phyloP scores from a whole-genome alignment of 441 rosid genomes.

The Macaranga tanarius region DNA sequence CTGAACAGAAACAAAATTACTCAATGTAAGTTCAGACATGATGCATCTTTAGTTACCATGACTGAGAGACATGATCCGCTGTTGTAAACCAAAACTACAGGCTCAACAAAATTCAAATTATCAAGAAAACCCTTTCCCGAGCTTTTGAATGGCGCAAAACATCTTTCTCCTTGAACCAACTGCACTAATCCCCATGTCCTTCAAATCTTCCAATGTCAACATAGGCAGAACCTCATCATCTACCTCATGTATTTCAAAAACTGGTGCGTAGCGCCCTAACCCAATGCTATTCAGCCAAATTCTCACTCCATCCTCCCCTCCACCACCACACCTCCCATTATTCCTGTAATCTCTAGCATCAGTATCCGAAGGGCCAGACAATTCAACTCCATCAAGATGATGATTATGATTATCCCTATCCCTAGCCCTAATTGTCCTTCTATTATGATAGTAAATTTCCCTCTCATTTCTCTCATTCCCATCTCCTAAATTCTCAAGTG shows the following conservation, averaged over 20 bases:
- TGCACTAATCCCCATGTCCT: constrained; percentile 96
- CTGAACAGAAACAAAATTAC: constrained; percentile 13
- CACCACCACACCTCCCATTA: constrained; percentile 32
- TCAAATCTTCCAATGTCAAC: constrained; percentile 94
- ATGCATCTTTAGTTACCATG: constrained; percentile 42
- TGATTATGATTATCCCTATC: constrained; percentile 25
- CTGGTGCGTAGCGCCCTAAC: constrained; percentile 79
- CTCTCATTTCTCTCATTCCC: constrained; percentile 42
- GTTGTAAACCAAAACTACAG: constrained; percentile 15
- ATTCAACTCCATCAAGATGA: constrained; percentile 41
- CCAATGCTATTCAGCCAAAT: constrained; percentile 86
- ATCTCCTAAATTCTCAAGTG: constrained; percentile 57
- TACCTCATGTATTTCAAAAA: constrained; percentile 93
- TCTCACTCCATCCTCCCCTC: constrained; percentile 68
- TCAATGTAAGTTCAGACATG: constrained; percentile 43
- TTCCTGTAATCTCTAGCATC: constrained; percentile 37
- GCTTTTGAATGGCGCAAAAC: constrained; percentile 85
- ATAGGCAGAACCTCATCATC: constrained; percentile 90
- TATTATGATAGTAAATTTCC: constrained; percentile 37
- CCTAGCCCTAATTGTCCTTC: constrained; percentile 32
- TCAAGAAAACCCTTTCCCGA: constrained; percentile 80
- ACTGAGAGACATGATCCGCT: constrained; percentile 30
- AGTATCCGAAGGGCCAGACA: constrained; percentile 57
- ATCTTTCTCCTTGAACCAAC: constrained; percentile 96
- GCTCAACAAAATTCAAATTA: neutral